Conservation (phyloP, 2,329 filamentous ascomycete genomes). For the Blastomyces silverae region DNA sequence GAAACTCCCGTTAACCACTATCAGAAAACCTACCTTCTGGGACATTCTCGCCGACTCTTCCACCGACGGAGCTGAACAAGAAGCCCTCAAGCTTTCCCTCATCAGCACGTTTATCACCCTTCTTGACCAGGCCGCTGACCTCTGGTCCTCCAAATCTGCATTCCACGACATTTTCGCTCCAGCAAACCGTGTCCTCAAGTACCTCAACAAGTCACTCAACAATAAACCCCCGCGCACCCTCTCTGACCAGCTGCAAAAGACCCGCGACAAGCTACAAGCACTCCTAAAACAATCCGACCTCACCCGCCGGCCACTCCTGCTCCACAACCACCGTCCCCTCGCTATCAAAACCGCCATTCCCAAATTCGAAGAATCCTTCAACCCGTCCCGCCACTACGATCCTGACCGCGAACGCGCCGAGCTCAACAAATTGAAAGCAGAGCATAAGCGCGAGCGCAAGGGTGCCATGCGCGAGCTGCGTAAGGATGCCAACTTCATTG, state of each 20-base stretch:
- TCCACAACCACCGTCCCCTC: slow-evolving; percentile 82
- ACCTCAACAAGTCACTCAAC: slow-evolving; percentile 52
- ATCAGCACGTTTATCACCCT: slow-evolving; percentile 58
- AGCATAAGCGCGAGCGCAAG: slow-evolving; percentile 94
- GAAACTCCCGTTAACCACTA: slow-evolving; percentile 26
- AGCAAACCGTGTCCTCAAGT: slow-evolving; percentile 51
- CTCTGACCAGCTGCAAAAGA: slow-evolving; percentile 29
- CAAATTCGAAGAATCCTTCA: slow-evolving; percentile 94
- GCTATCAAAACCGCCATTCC: slow-evolving; percentile 83
- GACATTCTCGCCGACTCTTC: slow-evolving; percentile 45
- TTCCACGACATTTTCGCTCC: slow-evolving; percentile 75
- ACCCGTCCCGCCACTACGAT: slow-evolving; percentile 95
- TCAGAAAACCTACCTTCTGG: slow-evolving; percentile 53
- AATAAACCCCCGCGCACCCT: slow-evolving; percentile 44
- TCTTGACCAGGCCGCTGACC: slow-evolving; percentile 59
- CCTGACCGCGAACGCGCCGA: slow-evolving; percentile 86
- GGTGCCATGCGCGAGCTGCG: slow-evolving; percentile 87
- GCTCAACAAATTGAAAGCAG: slow-evolving; percentile 71
- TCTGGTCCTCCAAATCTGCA: slow-evolving; percentile 66
- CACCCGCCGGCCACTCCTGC: slow-evolving; percentile 67
- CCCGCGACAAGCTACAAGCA: slow-evolving; percentile 35
- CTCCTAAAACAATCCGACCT: slow-evolving; percentile 54
- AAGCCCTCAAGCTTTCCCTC: slow-evolving; percentile 52
- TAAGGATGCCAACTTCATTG: slow-evolving; percentile 92
- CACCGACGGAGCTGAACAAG: slow-evolving; percentile 20